A percentile compares a stretch with the other conserved stretches of the same genome.
Conservation (phyloP, 176 grass and related monocot species). For the Rhipidocladum racemiflorum region DNA sequence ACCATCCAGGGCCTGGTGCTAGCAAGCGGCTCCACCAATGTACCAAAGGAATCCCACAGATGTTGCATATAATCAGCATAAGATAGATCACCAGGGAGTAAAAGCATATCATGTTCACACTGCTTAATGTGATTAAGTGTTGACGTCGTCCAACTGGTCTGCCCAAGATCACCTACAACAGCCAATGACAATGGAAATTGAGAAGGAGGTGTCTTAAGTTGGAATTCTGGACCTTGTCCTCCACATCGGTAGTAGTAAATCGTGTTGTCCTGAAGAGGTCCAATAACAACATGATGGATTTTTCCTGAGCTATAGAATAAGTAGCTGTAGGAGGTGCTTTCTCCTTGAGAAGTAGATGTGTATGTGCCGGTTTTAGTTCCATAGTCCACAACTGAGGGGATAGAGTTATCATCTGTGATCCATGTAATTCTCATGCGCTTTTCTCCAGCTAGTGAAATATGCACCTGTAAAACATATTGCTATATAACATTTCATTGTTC, state of each 20-base stretch:
- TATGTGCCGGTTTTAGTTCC: constrained; percentile 63
- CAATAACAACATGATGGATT: constrained; percentile 90
- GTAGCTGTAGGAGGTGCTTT: constrained; percentile 83
- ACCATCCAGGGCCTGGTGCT: constrained; percentile 93
- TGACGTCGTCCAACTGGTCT: constrained; percentile 80
- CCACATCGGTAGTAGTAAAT: constrained; percentile 78
- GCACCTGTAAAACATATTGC: constrained; percentile 60
- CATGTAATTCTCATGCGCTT: constrained; percentile 88
- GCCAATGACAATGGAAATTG: constrained; percentile 82
- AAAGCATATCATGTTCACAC: constrained; percentile 80
- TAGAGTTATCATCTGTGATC: constrained; percentile 54
- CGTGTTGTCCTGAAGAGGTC: constrained; percentile 63
- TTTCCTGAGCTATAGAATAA: constrained; percentile 79
- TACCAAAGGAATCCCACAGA: constrained; percentile 92
- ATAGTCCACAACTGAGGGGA: constrained; percentile 81
- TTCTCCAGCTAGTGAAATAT: constrained; percentile 84
- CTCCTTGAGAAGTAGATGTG: constrained; percentile 54
- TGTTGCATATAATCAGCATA: constrained; percentile 97
- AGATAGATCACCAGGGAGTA: constrained; percentile 85
- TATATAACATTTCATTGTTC: background rate
- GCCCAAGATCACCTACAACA: constrained; percentile 90
- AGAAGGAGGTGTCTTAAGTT: constrained; percentile 73
- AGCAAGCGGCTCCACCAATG: constrained; percentile 80
- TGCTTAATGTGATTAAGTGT: constrained; percentile 74
- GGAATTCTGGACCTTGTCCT: constrained; percentile 68